Conservation (phyloP, 495 filamentous ascomycete species). For the Lichina pygmaea region DNA sequence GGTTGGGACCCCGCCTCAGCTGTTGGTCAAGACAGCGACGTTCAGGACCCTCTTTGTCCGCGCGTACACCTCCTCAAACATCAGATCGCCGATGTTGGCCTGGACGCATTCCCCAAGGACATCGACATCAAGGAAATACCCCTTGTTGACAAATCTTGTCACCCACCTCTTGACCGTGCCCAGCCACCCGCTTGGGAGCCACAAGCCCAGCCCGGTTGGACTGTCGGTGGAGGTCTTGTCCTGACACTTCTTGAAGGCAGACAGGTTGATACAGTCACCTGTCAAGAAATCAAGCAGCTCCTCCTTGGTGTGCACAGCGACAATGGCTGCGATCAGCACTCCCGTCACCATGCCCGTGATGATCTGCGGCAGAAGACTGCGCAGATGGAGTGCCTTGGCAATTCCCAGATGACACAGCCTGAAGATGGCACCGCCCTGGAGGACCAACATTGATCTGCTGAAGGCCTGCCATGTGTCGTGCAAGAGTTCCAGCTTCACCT, state of each 20-base stretch:
- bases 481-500: conserved; percentile 65
- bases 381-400: conserved; percentile 61
- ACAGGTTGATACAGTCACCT: conserved; percentile 58
- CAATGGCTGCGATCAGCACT: conserved; percentile 70
- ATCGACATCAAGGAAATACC: conserved; percentile 60
- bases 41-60: conserved; percentile 72
- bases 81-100: conserved; percentile 66
- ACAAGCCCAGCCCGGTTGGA: neutral
- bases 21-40: conserved; percentile 60
- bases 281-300: conserved; percentile 53
- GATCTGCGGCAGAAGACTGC: conserved; percentile 67
- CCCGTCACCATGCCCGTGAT: conserved; percentile 81
- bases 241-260: conserved; percentile 19
- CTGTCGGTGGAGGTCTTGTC: neutral
- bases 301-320: conserved; percentile 70
- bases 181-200: conserved; percentile 16
- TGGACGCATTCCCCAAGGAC: conserved; percentile 68
- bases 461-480: conserved; percentile 81
- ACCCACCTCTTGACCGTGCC: conserved; percentile 32
- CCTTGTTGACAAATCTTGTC: conserved; percentile 37
- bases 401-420: conserved; percentile 79
- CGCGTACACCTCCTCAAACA: conserved; percentile 81
- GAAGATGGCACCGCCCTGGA: conserved; percentile 83
- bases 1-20: conserved; percentile 51
- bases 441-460: conserved; percentile 57